phyloP scores from a whole-genome alignment of 78 protist species.

The Pelomyxa schiedti region DNA sequence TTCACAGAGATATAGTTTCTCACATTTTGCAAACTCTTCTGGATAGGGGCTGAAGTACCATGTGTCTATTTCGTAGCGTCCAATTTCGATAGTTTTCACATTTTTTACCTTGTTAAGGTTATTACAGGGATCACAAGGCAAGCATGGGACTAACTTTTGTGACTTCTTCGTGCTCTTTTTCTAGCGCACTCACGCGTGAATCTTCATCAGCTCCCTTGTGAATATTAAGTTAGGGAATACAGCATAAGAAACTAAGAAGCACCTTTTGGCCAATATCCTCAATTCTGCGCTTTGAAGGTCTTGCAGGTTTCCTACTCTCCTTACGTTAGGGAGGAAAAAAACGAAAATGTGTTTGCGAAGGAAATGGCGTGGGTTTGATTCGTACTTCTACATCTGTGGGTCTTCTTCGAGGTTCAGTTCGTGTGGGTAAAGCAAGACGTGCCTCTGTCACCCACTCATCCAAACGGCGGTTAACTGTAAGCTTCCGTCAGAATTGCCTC shows the following conservation, averaged over 20 bases:
- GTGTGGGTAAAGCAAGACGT: conserved; percentile 16
- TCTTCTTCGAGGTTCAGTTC: conserved; percentile 17
- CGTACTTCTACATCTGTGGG: conserved; percentile 2
- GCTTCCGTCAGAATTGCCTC: too few species aligned
- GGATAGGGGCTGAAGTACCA: conserved; percentile 94
- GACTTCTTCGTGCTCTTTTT: conserved; percentile 81
- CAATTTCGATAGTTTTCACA: conserved; percentile 59
- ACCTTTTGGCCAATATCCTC: conserved; percentile 27
- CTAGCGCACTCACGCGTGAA: conserved; percentile 34
- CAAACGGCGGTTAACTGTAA: conserved; percentile 45
- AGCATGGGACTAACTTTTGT: too few species aligned
- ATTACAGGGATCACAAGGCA: too few species aligned
- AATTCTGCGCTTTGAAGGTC: conserved; percentile 26
- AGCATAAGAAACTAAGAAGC: not conserved
- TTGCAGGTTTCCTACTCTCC: conserved; percentile 18
- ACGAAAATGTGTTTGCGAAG: conserved; percentile 9
- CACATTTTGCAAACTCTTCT: conserved; percentile 65
- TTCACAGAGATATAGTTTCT: conserved; percentile 78
- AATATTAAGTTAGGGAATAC: conserved; percentile 2
- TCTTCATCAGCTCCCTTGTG: conserved; percentile 9
- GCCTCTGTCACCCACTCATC: conserved; percentile 57
- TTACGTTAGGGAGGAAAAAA: not conserved
- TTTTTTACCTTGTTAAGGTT: too few species aligned
- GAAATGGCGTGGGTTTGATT: conserved; percentile 14
- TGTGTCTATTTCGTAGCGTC: conserved; percentile 78